Evolutionary conservation across 306 rosid genomes (phyloP).

Genomic region (Crotalaria pallida): DNA sequence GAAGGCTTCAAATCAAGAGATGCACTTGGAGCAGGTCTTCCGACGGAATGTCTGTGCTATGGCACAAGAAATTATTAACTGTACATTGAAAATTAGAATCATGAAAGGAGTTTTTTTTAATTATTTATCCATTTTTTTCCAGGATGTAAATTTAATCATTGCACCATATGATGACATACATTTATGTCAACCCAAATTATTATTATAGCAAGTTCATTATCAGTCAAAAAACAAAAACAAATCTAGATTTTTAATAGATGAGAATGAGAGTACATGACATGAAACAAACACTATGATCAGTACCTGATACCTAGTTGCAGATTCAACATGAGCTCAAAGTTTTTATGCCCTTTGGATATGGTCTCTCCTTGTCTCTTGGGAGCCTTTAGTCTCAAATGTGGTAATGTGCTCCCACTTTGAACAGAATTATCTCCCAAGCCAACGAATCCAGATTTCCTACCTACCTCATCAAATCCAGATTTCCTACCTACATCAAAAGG

Average conservation of each 20-base stretch:
- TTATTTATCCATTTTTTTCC: not conserved
- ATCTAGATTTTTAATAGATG: not conserved
- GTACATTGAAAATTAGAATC: slow-evolving; percentile 25
- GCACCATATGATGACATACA: not conserved
- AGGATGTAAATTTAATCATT: not conserved
- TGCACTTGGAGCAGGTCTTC: slow-evolving; percentile 91
- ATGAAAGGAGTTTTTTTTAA: not conserved
- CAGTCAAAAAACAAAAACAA: not conserved
- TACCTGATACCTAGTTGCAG: slow-evolving; percentile 95
- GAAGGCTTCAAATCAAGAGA: slow-evolving; percentile 81
- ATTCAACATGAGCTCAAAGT: slow-evolving; percentile 91
- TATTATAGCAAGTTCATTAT: not conserved
- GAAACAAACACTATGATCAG: slow-evolving; percentile 19
- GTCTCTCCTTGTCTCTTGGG: slow-evolving; percentile 67
- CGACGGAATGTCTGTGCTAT: slow-evolving; percentile 93
- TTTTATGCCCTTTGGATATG: slow-evolving; percentile 86
- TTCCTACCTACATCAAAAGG: slow-evolving; percentile 18
- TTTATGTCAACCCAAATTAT: not conserved
- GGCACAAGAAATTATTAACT: slow-evolving; percentile 49
- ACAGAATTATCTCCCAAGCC: slow-evolving; percentile 19
- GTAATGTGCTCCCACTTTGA: not conserved
- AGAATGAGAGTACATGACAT: not conserved
- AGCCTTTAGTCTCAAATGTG: slow-evolving; percentile 36
- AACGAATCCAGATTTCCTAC: slow-evolving; percentile 28
- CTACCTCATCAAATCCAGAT: slow-evolving; percentile 27